These are phyloP conservation scores for Ganoderma sp. DNA, from an alignment of 1,284 basidiomycete genomes.

Conservation along the genomic window DNA sequence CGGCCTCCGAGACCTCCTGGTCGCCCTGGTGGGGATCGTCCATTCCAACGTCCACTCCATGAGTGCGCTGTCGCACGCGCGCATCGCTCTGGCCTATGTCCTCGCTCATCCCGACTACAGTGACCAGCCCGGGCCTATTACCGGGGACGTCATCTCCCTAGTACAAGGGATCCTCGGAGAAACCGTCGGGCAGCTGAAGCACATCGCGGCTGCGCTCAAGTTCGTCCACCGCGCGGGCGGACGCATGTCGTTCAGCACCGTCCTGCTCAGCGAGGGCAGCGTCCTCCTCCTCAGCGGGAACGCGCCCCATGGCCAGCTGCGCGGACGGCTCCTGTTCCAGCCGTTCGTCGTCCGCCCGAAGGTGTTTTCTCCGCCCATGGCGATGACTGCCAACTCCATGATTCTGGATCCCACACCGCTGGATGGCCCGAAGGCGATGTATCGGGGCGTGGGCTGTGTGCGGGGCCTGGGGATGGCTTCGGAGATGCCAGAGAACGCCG, in stretches of 20 bases:
- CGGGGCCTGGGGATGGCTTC: conserved; percentile 25
- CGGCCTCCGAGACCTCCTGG: conserved; percentile 9
- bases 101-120: conserved; percentile 21
- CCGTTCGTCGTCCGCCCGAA: conserved; percentile 25
- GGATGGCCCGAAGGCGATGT: not conserved
- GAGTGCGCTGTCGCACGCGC: conserved; percentile 10
- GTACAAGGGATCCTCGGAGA: conserved; percentile 8
- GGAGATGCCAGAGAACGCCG: conserved; percentile 12
- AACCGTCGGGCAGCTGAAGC: not conserved
- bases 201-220: conserved; percentile 23
- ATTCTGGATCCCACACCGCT: conserved; percentile 10
- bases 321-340: conserved; percentile 22
- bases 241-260: conserved; percentile 22
- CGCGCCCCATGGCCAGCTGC: conserved; percentile 4
- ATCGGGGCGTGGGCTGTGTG: conserved; percentile 23
- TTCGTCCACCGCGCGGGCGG: conserved; percentile 20
- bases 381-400: conserved; percentile 26
- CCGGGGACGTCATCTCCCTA: not conserved
- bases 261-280: conserved; percentile 21
- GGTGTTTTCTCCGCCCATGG: conserved; percentile 26
- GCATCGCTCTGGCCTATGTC: conserved; percentile 24
- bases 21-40: not conserved
- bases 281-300: conserved; percentile 28
- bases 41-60: not conserved
- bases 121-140: conserved; percentile 19